These are phyloP conservation scores for Pharus latifolius DNA, from an alignment of 176 grass and related monocot genomes.

Conservation along the genomic window DNA sequence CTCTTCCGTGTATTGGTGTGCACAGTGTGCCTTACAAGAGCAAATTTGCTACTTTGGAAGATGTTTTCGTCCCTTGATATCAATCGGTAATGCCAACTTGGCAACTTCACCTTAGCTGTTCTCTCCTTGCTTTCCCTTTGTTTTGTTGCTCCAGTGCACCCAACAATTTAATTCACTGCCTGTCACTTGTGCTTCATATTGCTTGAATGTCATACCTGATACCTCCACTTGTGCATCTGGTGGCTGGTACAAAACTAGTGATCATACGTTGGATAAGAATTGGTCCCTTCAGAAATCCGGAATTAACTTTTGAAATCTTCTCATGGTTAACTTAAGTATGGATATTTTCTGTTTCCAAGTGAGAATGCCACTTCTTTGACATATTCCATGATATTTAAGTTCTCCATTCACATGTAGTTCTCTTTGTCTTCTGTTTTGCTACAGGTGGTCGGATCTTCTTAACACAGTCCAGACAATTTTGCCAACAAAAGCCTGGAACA, in stretches of 20 bases:
- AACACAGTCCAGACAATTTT: slow-evolving; percentile 61
- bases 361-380: not conserved
- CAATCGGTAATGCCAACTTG: no score
- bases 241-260: not conserved
- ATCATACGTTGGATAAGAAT: not conserved
- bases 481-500: slow-evolving; percentile 82
- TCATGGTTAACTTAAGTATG: not conserved
- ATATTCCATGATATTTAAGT: not conserved
- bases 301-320: not conserved
- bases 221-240: not conserved
- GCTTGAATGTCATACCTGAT: no score
- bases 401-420: not conserved
- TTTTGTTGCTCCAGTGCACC: no score
- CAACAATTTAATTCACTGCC: no score
- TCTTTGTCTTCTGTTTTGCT: slow-evolving; percentile 24
- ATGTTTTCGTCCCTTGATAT: no score
- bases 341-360: not conserved
- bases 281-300: not conserved
- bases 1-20: no score
- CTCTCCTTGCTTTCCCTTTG: no score
- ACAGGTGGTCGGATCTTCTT: slow-evolving; percentile 87
- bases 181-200: no score
- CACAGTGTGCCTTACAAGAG: no score
- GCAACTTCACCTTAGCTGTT: no score
- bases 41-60: no score